Percentiles rank a stretch among this genome's conserved stretches.
Conservation (phyloP, 2,329 filamentous ascomycete genomes). For the Cercospora brassicicola region DNA sequence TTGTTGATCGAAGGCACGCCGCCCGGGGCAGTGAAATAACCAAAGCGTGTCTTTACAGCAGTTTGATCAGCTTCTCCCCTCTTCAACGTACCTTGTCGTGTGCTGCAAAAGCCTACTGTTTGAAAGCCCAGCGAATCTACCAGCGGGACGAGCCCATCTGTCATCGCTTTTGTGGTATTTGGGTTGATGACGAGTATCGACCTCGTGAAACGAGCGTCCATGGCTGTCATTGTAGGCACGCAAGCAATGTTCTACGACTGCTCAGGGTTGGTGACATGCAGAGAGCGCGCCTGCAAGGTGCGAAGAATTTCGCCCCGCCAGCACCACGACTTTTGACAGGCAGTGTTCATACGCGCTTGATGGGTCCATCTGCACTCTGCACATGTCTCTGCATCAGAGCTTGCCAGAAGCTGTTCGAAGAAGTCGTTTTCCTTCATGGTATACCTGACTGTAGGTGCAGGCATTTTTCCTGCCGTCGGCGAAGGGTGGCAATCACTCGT, state of each 20-base stretch:
- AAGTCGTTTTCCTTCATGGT: background rate
- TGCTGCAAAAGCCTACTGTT: slow-evolving; percentile 38
- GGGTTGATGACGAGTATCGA: slow-evolving; percentile 73
- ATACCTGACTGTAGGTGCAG: background rate
- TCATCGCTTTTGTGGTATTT: slow-evolving; percentile 75
- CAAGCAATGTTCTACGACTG: background rate
- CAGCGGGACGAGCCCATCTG: slow-evolving; percentile 59
- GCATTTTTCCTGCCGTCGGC: background rate
- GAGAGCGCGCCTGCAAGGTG: background rate
- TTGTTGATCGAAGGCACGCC: slow-evolving; percentile 78
- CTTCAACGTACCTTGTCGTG: background rate
- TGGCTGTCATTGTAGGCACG: slow-evolving; percentile 15
- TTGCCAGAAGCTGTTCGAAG: background rate
- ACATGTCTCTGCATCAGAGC: background rate
- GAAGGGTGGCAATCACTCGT: too few species aligned
- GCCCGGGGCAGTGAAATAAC: slow-evolving; percentile 65
- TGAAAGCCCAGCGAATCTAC: slow-evolving; percentile 48
- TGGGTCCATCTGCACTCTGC: background rate
- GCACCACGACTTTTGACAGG: background rate
- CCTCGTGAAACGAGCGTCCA: slow-evolving; percentile 23
- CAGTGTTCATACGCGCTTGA: background rate
- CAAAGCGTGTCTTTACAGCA: slow-evolving; percentile 47
- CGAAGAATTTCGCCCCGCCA: background rate
- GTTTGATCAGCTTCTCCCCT: background rate
- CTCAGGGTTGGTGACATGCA: background rate